Base-by-base conservation (phyloP, 768 basidiomycete species). In the Russula brevipes region DNA sequence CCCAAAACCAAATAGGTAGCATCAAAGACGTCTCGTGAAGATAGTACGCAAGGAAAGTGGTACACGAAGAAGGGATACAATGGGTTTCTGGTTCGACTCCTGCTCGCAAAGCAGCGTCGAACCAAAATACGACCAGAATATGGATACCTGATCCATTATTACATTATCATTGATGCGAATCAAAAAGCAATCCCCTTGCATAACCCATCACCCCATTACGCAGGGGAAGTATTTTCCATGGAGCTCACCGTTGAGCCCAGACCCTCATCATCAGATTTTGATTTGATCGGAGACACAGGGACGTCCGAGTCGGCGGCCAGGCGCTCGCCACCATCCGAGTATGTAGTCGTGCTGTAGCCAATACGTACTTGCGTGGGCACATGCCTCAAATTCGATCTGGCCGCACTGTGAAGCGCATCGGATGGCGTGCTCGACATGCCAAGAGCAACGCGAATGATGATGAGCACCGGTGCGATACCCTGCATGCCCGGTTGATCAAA, bases 391-490 rank as follows among this genome's bases (percentile, higher is more conserved):
- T 6, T 17, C 5, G 41, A 24, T 12, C n/a, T 35, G 19, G 39
- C 33, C 3, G 38, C 35, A n/a, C 33, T 12, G 24, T 12, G 14
- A 44, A 17, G 4, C 33, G 11, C 1, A 3, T 35, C 14, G 2
- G 41, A 10, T 2, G 42, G n/a, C 10, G 36, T 3, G 33, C 31
- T 54, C 17, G 58, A 64, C 41, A 55, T 4, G 4, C 58, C 63
- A 10, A 64, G 63, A 35, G 58, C 58, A 36, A 64, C 54, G 17
- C 63, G 63, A 6, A 60, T 59, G 41, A 59, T 30, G 11, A 64
- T 64, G 39, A 64, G 42, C 11, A 54, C 12, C 7, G 58, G 42
- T n/a, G 63, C 63, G 9, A 64, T 64, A 19, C 63, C 58, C 63
- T 64, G 42, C 44, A 33, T 51, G 30, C 24, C n/a, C 8, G 41